Base-by-base conservation (phyloP, 73 alveolate species). In the Effrenium voratum region DNA sequence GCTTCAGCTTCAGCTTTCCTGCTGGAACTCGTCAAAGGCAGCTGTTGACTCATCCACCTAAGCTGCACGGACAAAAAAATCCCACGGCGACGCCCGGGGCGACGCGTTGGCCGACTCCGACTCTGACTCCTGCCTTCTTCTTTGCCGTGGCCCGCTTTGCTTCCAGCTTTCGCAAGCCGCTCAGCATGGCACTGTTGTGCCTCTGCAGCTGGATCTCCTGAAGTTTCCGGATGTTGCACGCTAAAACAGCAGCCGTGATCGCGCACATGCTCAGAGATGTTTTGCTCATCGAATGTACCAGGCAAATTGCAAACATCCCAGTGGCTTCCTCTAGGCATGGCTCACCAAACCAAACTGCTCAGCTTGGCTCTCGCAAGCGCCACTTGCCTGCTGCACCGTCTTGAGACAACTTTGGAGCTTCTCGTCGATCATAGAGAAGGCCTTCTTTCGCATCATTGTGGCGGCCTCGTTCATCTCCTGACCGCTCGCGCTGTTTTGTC, bases 21-120 rank as follows among this genome's bases (percentile, higher is more conserved):
- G 84, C 52, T 87, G 95, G 44, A 59, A 87, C 70, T 59, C 95
- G 43, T 87, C 84, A 30, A 87, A 87, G 30, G 84, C 95, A 1
- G 95, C 47, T 26, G 8, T n/a, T 34, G 95, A 87, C 73, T 87
- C 95, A 44, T 87, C 95, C 72, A 87, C 95, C 95, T 87, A 46
- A 1, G 5, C 40, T 63, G 77, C 77, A 63, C 8, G 36, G 5
- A 15, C 40, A 5, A 36, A 63, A 16, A 22, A 15, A 10, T 63
- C 77, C 43, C 30, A 1, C 85, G 1, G 1, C 60, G 63, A 19
- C 19, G 63, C 26, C 63, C 8, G 26, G 19, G 19, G 63, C 8
- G 19, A 8, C 63, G 8, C 63, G 8, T 19, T 52, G 19, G 26
- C 63, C 19, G 26, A 19, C 19, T 52, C 63, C 19, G 8, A 19